These are phyloP conservation scores for Hericium coralloides DNA, from an alignment of 768 basidiomycete genomes.

Conservation along the genomic window DNA sequence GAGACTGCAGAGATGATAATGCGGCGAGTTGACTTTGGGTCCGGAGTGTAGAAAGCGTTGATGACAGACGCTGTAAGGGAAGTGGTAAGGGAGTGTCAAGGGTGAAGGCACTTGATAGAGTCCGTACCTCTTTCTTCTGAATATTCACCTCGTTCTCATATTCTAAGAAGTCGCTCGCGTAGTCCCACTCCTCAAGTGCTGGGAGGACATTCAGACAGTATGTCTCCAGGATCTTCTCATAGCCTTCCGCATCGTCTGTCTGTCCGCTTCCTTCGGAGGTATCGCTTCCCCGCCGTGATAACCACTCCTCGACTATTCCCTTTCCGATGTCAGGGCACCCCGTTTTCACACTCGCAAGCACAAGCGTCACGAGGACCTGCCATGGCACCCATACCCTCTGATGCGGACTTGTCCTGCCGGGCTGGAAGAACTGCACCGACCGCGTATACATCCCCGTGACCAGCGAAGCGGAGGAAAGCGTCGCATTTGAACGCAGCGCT, in stretches of 20 bases:
- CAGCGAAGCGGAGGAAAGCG: constrained; percentile 51
- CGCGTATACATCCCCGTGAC: constrained; percentile 49
- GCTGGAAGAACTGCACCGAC: constrained; percentile 63
- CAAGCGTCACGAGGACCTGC: constrained; percentile 60
- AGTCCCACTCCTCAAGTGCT: constrained; percentile 69
- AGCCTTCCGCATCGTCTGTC: constrained; percentile 39
- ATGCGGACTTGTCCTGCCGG: constrained; percentile 22
- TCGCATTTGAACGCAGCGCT: constrained; percentile 40
- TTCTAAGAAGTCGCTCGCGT: constrained; percentile 64
- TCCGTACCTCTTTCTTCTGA: constrained; percentile 43
- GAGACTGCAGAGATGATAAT: neutral
- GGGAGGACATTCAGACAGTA: constrained; percentile 72
- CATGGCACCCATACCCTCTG: constrained; percentile 52
- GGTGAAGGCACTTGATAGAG: too few species aligned
- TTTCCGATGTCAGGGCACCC: constrained; percentile 53
- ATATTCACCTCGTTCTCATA: constrained; percentile 59
- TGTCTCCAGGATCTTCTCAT: constrained; percentile 66
- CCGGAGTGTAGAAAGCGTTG: constrained; percentile 5
- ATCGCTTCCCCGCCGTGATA: constrained; percentile 39
- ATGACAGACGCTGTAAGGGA: constrained; percentile 4
- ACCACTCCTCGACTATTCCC: constrained; percentile 71
- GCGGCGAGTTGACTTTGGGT: neutral
- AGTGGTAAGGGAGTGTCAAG: constrained; percentile 14
- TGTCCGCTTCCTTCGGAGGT: constrained; percentile 3
- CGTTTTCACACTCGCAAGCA: constrained; percentile 61